Percentiles rank a stretch among this genome's conserved stretches.
These are phyloP conservation scores for Naumovozyma dairenensis DNA, from an alignment of 805 yeast species.

Conservation along the genomic window DNA sequence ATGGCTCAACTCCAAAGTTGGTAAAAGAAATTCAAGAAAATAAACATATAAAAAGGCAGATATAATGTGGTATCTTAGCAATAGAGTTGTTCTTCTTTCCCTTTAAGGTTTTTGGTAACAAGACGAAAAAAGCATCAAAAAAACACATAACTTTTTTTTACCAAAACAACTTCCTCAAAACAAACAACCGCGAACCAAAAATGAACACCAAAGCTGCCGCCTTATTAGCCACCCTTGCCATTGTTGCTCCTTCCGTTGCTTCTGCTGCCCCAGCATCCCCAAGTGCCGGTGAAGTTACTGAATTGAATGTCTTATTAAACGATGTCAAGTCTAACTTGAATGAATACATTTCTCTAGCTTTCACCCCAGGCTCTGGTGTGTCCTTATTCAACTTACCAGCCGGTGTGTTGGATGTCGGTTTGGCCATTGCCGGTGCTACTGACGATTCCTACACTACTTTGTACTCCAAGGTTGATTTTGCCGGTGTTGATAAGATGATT, in stretches of 20 bases:
- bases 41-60: no score
- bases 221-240: slow-evolving; percentile 6
- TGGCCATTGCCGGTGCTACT: slow-evolving; percentile 22
- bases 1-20: no score
- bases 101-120: no score
- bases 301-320: slow-evolving; percentile 10
- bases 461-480: slow-evolving; percentile 18
- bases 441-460: slow-evolving; percentile 28
- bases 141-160: no score
- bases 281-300: slow-evolving; percentile 8
- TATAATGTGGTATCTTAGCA: no score
- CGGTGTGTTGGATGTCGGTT: slow-evolving; percentile 8
- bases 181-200: no score
- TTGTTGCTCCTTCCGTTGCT: slow-evolving; percentile 7
- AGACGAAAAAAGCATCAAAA: no score
- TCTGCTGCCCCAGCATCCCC: slow-evolving; percentile 6
- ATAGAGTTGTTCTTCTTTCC: no score
- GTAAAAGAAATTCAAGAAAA: no score
- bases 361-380: slow-evolving; percentile 5
- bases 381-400: slow-evolving; percentile 9
- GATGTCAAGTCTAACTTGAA: slow-evolving; percentile 11
- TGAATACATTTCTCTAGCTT: slow-evolving; percentile 7
- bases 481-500: slow-evolving; percentile 20
- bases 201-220: slow-evolving; percentile 4
- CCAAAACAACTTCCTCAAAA: no score